Conservation (phyloP, 306 rosid species). For the Sechiopsis laciniata region DNA sequence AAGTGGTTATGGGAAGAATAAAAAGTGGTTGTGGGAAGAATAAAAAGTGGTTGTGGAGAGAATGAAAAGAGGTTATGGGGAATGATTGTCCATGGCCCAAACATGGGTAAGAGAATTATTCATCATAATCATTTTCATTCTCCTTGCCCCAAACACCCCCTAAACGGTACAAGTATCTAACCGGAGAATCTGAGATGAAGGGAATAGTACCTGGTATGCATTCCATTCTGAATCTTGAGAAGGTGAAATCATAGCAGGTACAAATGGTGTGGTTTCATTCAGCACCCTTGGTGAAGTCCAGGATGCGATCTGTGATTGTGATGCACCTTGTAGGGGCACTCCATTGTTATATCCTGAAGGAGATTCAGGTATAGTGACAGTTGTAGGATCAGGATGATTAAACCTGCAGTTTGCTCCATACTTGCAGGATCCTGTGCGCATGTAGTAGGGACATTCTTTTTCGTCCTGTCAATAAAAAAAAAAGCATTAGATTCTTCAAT, state of each 20-base stretch:
- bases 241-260: constrained; percentile 59
- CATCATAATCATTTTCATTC: too few relatives aligned
- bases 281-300: constrained; percentile 62
- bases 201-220: constrained; percentile 59
- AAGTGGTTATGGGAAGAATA: too few relatives aligned
- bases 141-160: too few relatives aligned
- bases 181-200: not conserved
- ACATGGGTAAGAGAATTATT: too few relatives aligned
- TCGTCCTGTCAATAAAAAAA: constrained; percentile 52
- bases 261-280: constrained; percentile 58
- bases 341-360: constrained; percentile 55
- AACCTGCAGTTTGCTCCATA: constrained; percentile 84
- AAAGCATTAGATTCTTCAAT: constrained; percentile 1
- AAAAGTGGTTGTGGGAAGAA: too few relatives aligned
- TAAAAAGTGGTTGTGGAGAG: too few relatives aligned
- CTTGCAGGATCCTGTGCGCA: constrained; percentile 92
- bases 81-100: too few relatives aligned
- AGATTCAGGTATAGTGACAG: constrained; percentile 51
- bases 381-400: constrained; percentile 93
- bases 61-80: too few relatives aligned
- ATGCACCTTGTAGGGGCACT: constrained; percentile 43
- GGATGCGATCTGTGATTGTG: constrained; percentile 45
- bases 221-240: constrained; percentile 66
- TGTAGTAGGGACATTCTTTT: constrained; percentile 84
- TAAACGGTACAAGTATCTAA: not conserved